Evolutionary conservation across 2,329 filamentous ascomycete genomes (phyloP).

Genomic region (Chrysoporthe austroafricana): DNA sequence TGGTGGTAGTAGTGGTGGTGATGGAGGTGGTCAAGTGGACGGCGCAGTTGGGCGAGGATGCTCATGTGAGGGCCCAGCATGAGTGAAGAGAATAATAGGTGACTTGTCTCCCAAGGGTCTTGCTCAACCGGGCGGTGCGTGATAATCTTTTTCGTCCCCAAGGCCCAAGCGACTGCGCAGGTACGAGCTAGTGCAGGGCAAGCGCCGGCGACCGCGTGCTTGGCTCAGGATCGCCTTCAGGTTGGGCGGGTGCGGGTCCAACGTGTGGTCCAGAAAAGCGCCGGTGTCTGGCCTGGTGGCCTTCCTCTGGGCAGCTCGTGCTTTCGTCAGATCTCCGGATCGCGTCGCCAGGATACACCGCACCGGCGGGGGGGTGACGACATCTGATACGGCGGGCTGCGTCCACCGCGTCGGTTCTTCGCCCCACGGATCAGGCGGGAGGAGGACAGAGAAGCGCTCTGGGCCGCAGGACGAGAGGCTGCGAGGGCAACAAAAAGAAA

Average conservation of each 20-base stretch:
- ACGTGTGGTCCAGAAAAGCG: slow-evolving; percentile 12
- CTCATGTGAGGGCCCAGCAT: neutral
- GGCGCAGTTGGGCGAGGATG: slow-evolving; percentile 5
- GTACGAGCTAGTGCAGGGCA: neutral
- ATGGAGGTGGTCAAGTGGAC: neutral
- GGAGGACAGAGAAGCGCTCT: slow-evolving; percentile 1
- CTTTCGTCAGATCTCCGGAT: neutral
- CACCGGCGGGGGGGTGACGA: neutral
- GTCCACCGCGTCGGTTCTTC: neutral
- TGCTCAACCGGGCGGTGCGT: neutral
- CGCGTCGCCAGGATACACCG: neutral
- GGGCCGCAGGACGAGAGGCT: slow-evolving; percentile 23
- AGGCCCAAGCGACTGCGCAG: neutral
- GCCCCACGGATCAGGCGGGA: slow-evolving; percentile 2
- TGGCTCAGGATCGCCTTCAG: neutral
- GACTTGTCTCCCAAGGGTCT: slow-evolving; percentile 2
- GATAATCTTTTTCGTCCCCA: neutral
- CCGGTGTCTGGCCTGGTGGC: neutral
- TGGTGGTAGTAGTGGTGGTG: too few relatives aligned
- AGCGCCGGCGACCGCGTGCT: neutral
- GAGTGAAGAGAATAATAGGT: neutral
- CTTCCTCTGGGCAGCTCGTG: neutral
- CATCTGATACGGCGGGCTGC: neutral
- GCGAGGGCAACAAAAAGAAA: slow-evolving; percentile 26
- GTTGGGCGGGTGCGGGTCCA: slow-evolving; percentile 6